Evolutionary conservation across 768 basidiomycete species (phyloP).

Genomic region (Hortiboletus flavorubellus): DNA sequence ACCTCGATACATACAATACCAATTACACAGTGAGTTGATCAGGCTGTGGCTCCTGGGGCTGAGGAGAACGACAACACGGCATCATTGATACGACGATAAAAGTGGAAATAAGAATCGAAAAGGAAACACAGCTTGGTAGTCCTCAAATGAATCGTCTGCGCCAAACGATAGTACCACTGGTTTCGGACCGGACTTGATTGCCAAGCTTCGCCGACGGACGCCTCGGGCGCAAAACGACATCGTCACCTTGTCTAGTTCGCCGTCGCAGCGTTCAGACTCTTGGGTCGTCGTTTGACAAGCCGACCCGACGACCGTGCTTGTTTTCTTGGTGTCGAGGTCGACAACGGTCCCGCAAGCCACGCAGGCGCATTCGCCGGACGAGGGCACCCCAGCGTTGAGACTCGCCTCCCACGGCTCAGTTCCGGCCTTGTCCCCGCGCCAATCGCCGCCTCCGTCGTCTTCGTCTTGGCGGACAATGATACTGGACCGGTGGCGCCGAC

Average conservation of each 20-base stretch:
- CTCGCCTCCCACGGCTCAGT: background rate
- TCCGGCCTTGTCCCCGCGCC: background rate
- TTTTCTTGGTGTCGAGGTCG: constrained; percentile 5
- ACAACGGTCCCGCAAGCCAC: background rate
- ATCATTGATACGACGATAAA: background rate
- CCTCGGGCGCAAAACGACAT: background rate
- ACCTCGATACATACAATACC: constrained; percentile 3
- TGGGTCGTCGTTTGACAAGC: constrained; percentile 10
- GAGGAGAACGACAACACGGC: background rate
- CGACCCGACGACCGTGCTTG: background rate
- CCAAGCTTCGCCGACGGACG: no score
- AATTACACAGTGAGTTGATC: background rate
- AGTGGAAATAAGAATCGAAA: background rate
- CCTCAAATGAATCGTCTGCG: background rate
- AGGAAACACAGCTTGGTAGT: constrained; percentile 7
- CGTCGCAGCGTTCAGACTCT: background rate
- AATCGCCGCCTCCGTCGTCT: background rate
- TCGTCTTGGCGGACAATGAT: no score
- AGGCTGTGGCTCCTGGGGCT: background rate
- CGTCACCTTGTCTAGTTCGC: background rate
- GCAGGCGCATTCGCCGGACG: constrained; percentile 1
- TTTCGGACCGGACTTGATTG: background rate
- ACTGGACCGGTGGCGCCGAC: constrained; percentile 13
- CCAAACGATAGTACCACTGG: background rate
- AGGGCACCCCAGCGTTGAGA: background rate